A percentile compares a stretch with the other conserved stretches of the same genome.
Evolutionary conservation across 1,284 basidiomycete species (phyloP).

Genomic region (Naganishia sp.): DNA sequence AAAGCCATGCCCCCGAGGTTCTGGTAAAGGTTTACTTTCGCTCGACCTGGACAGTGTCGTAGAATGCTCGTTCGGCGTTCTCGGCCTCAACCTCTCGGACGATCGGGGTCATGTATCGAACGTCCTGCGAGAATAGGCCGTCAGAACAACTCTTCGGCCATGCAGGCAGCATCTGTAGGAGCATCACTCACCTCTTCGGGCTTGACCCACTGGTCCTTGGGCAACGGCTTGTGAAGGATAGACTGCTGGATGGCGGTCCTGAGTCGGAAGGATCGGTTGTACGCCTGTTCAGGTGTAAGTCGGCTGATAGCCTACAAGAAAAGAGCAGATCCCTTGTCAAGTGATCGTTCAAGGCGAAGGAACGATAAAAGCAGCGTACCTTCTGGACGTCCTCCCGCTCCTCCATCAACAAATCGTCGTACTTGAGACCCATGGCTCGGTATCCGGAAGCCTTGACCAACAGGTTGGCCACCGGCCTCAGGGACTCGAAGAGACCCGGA

Average conservation of each 20-base stretch:
- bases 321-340: background rate
- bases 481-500: slow-evolving; percentile 55
- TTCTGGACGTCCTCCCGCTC: slow-evolving; percentile 82
- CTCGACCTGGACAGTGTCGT: slow-evolving; percentile 69
- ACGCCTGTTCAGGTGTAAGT: slow-evolving; percentile 74
- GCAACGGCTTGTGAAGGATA: slow-evolving; percentile 76
- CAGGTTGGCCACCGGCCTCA: slow-evolving; percentile 80
- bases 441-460: slow-evolving; percentile 83
- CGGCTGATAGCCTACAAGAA: slow-evolving; percentile 73
- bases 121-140: slow-evolving; percentile 64
- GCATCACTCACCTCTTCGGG: slow-evolving; percentile 67
- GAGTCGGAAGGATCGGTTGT: slow-evolving; percentile 90
- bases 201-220: slow-evolving; percentile 82
- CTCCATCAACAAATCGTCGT: slow-evolving; percentile 92
- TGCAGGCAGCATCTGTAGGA: background rate
- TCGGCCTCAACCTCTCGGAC: slow-evolving; percentile 75
- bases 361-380: slow-evolving; percentile 56
- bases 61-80: slow-evolving; percentile 74
- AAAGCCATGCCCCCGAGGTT: background rate
- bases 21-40: slow-evolving; percentile 38
- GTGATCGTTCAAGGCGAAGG: background rate
- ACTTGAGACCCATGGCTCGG: slow-evolving; percentile 84
- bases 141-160: background rate
- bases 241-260: slow-evolving; percentile 80
- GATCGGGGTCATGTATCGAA: slow-evolving; percentile 83